Conservation (phyloP, 306 rosid genomes). For the Alnus rubra region DNA sequence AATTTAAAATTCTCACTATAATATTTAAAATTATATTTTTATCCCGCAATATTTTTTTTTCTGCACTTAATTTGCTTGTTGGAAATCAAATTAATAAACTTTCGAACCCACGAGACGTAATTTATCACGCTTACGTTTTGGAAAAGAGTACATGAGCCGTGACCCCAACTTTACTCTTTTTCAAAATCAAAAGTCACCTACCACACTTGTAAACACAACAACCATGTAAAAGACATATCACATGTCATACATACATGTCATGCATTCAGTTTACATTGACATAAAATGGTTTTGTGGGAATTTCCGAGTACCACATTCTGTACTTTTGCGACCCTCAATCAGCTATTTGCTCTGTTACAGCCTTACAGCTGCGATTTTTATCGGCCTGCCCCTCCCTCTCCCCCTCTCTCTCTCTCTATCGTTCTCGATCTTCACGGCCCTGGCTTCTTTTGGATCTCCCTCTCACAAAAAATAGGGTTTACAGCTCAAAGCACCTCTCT, state of each 20-base stretch:
- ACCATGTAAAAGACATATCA: background rate
- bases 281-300: constrained; percentile 37
- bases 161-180: background rate
- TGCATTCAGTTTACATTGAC: background rate
- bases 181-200: background rate
- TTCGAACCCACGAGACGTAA: too few species aligned
- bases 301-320: constrained; percentile 36
- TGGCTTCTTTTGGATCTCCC: constrained; percentile 57
- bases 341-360: constrained; percentile 28
- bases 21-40: too few species aligned
- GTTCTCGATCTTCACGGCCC: constrained; percentile 66
- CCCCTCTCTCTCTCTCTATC: constrained; percentile 5
- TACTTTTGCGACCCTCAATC: constrained; percentile 34
- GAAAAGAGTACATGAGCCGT: background rate
- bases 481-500: constrained; percentile 30
- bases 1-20: too few species aligned
- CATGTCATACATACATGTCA: background rate
- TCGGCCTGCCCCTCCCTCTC: constrained; percentile 11
- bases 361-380: constrained; percentile 19
- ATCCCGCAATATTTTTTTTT: too few species aligned
- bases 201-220: background rate
- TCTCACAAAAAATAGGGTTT: constrained; percentile 77
- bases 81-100: too few species aligned
- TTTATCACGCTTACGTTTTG: too few species aligned
- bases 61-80: too few species aligned